Conservation (phyloP, 306 rosid species). For the Phaseolus lunatus region DNA sequence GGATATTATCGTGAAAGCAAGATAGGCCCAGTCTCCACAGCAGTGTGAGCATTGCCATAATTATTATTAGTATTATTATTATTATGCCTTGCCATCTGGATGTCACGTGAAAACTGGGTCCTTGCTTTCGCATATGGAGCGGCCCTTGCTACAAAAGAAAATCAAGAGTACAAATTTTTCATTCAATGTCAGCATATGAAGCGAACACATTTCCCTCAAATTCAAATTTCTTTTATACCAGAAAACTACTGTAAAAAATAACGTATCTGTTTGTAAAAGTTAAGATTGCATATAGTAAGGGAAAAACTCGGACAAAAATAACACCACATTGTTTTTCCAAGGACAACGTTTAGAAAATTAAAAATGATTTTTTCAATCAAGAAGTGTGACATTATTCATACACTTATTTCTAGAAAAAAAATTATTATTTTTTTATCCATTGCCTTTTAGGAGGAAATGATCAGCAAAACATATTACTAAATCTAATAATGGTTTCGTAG, state of each 20-base stretch:
- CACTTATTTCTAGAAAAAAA: neutral
- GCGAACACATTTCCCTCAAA: neutral
- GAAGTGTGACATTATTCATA: neutral
- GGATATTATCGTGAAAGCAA: slow-evolving; percentile 64
- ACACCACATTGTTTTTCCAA: neutral
- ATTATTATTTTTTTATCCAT: neutral
- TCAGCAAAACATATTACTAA: neutral
- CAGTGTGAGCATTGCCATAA: slow-evolving; percentile 70
- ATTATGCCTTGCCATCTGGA: slow-evolving; percentile 84
- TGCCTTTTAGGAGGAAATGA: neutral
- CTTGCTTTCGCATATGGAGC: slow-evolving; percentile 94
- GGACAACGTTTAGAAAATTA: neutral
- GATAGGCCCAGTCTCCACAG: slow-evolving; percentile 85
- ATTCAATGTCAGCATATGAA: neutral
- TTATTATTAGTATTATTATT: slow-evolving; percentile 70
- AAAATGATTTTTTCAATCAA: neutral
- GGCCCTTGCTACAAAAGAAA: slow-evolving; percentile 75
- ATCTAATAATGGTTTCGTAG: neutral
- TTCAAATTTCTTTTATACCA: neutral
- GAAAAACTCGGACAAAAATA: neutral
- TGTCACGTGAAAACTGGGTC: slow-evolving; percentile 85
- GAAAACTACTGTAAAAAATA: neutral
- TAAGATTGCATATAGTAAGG: neutral
- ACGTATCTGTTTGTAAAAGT: neutral
- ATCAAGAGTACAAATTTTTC: slow-evolving; percentile 32